A percentile compares a stretch with the other conserved stretches of the same genome.
Evolutionary conservation across 371 early-diverging fungal genomes (phyloP).

Genomic region (Syncephalis fuscata): DNA sequence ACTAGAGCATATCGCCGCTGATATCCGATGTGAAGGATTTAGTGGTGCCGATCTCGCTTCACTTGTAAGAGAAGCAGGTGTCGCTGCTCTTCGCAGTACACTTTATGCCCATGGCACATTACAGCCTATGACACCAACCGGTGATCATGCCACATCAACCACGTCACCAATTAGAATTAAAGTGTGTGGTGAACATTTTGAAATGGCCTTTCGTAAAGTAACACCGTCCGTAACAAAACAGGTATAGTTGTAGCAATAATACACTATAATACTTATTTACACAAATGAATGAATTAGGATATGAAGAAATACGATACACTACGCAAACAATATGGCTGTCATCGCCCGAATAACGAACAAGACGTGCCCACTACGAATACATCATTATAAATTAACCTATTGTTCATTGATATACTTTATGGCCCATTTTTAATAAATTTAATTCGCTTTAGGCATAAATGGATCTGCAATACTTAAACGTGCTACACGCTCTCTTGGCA

Average conservation of each 20-base stretch:
- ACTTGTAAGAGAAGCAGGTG: conserved; percentile 79
- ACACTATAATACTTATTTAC: neutral
- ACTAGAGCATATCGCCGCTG: conserved; percentile 55
- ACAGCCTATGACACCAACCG: neutral
- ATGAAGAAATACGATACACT: conserved; percentile 32
- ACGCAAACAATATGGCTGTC: conserved; percentile 30
- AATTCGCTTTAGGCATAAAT: too few species aligned
- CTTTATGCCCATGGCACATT: conserved; percentile 19
- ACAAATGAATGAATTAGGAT: conserved; percentile 13
- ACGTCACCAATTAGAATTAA: conserved; percentile 19
- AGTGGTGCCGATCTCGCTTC: conserved; percentile 95
- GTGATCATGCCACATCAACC: conserved; percentile 6
- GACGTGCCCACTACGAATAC: too few species aligned
- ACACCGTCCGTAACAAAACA: conserved; percentile 66
- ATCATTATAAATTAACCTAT: too few species aligned
- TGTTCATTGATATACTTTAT: too few species aligned
- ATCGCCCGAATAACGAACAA: too few species aligned
- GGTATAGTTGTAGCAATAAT: conserved; percentile 8
- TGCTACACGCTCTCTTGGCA: too few species aligned
- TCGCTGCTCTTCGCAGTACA: conserved; percentile 56
- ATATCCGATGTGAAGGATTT: conserved; percentile 52
- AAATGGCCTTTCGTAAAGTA: conserved; percentile 60
- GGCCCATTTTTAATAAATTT: too few species aligned
- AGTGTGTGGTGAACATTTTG: conserved; percentile 56
- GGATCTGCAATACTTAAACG: too few species aligned